A percentile compares a stretch with the other conserved stretches of the same genome.
Conservation (phyloP, 345 rosid species). For the Brassica carinata region DNA sequence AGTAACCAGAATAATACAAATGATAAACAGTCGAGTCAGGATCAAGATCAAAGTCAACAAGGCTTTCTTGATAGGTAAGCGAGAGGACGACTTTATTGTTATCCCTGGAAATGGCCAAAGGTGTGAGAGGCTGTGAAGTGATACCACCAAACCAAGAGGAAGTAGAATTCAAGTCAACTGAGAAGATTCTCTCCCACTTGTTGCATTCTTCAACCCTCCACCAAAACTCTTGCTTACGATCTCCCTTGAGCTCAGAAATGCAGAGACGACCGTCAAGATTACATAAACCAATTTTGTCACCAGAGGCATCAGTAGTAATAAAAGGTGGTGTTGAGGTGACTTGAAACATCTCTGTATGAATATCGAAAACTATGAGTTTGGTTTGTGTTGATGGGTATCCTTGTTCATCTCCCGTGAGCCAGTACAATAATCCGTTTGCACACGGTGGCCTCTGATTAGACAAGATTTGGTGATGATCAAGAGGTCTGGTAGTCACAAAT, state of each 20-base stretch:
- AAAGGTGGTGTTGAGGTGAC: neutral
- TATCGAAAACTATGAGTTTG: neutral
- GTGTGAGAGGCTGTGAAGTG: neutral
- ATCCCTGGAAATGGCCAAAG: neutral
- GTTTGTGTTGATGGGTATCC: neutral
- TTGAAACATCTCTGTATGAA: conserved; percentile 9
- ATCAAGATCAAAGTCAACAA: conserved; percentile 18
- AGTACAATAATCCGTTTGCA: conserved; percentile 24
- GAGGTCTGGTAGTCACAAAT: neutral
- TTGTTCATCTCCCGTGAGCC: conserved; percentile 2
- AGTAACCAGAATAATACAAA: neutral
- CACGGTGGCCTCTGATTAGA: neutral
- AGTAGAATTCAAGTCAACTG: conserved; percentile 1
- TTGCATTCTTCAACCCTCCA: neutral
- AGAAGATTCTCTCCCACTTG: conserved; percentile 10
- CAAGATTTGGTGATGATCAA: conserved; percentile 9
- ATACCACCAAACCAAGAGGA: conserved; percentile 7
- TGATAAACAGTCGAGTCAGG: neutral
- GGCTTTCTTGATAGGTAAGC: neutral
- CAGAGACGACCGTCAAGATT: conserved; percentile 24
- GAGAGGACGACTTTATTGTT: conserved; percentile 12
- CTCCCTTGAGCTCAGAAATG: conserved; percentile 1
- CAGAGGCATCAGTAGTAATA: neutral
- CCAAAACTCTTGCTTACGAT: conserved; percentile 17
- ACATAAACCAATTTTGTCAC: neutral